A percentile compares a stretch with the other conserved stretches of the same genome.
These are phyloP conservation scores for Alternaria atra DNA, from an alignment of 2,329 filamentous ascomycete genomes.

Conservation along the genomic window DNA sequence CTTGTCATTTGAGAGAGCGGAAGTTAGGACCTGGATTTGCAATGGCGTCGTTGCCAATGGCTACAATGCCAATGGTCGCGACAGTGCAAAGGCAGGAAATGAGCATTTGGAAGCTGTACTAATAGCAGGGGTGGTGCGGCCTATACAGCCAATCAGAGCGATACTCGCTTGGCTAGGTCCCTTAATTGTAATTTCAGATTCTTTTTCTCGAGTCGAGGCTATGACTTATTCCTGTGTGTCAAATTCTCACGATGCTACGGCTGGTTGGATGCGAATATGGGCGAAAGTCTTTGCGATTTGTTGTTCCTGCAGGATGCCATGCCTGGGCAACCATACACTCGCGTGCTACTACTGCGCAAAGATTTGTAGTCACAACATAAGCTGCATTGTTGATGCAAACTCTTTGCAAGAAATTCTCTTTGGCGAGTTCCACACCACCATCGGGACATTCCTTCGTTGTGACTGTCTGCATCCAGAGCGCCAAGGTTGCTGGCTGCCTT, in stretches of 20 bases:
- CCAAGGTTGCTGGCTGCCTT: slow-evolving; percentile 19
- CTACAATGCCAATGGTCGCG: slow-evolving; percentile 14
- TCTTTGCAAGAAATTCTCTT: slow-evolving; percentile 14
- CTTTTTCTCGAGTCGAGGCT: slow-evolving; percentile 17
- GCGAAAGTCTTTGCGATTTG: not conserved
- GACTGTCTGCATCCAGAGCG: slow-evolving; percentile 17
- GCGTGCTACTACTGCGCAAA: slow-evolving; percentile 1
- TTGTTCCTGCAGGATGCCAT: slow-evolving; percentile 1
- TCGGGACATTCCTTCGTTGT: not conserved
- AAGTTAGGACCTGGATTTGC: slow-evolving; percentile 7
- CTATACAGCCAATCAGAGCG: slow-evolving; percentile 31
- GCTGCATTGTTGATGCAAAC: slow-evolving; percentile 11
- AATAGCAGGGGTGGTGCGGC: slow-evolving; percentile 16
- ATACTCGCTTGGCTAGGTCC: slow-evolving; percentile 23
- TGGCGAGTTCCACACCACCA: slow-evolving; percentile 3
- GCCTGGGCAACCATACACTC: not conserved
- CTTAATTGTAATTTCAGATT: slow-evolving; percentile 38
- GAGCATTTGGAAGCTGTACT: slow-evolving; percentile 13
- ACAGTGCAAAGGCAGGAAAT: slow-evolving; percentile 17
- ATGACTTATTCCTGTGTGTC: slow-evolving; percentile 19
- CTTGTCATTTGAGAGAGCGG: slow-evolving; percentile 4
- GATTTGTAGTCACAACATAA: slow-evolving; percentile 4
- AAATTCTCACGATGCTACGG: slow-evolving; percentile 7
- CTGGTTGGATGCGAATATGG: not conserved
- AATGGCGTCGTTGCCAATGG: slow-evolving; percentile 16